phyloP scores from a whole-genome alignment of 805 yeast species.

The Yarrowia yakushimensis region DNA sequence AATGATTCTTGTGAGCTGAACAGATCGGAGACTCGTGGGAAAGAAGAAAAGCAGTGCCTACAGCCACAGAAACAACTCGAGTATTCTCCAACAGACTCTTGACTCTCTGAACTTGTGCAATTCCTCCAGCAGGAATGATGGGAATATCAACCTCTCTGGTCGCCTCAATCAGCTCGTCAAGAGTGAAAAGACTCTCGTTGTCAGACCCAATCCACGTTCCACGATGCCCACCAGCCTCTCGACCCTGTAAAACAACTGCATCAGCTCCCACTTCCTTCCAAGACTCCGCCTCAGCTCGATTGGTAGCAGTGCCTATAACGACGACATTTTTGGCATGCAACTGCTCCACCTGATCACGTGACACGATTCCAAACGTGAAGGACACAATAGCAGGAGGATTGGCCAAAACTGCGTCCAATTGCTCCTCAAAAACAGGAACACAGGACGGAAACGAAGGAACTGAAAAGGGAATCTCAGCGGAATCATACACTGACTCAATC shows the following conservation, averaged over 20 bases:
- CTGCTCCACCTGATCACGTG: constrained; percentile 35
- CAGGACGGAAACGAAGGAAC: background rate
- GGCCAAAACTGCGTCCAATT: constrained; percentile 30
- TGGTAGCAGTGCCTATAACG: constrained; percentile 49
- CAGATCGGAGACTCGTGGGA: constrained; percentile 4
- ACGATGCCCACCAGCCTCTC: constrained; percentile 65
- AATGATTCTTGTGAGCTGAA: background rate
- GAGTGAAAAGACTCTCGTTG: constrained; percentile 31
- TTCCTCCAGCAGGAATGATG: constrained; percentile 54
- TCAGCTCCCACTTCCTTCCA: constrained; percentile 42
- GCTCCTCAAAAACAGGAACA: constrained; percentile 29
- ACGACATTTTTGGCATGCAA: constrained; percentile 42
- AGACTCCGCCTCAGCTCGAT: constrained; percentile 42
- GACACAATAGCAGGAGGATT: constrained; percentile 46
- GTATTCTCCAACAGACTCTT: constrained; percentile 6
- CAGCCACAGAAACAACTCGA: constrained; percentile 47
- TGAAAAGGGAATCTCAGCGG: background rate
- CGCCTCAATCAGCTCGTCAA: constrained; percentile 27
- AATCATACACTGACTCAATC: constrained; percentile 21
- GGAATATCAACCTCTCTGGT: constrained; percentile 29
- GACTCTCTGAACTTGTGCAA: constrained; percentile 39
- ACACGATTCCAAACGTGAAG: constrained; percentile 54
- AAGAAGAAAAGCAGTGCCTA: constrained; percentile 51
- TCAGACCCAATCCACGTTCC: constrained; percentile 47
- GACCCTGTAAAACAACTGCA: constrained; percentile 54